Base-by-base conservation (phyloP, 2,329 filamentous ascomycete genomes). In the Fusarium sublunatum region DNA sequence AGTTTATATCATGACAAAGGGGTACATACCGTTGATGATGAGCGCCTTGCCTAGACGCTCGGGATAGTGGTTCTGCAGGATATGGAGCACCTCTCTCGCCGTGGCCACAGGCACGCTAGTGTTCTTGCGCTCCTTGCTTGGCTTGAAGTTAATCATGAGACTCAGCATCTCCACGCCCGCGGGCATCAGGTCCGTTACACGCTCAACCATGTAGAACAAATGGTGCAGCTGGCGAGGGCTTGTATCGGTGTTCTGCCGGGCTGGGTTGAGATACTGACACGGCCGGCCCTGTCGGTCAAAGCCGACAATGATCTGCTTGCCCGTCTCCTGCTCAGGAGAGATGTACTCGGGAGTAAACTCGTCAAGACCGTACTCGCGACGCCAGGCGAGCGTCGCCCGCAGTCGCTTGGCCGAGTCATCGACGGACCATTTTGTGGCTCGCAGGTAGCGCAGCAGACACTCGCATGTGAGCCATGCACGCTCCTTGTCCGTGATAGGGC, bases 61-160 rank as follows among this genome's bases (percentile, higher is more conserved):
- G 0, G 95, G 95, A 74, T 98, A 98, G 79, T 99, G 93, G 66
- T 90, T 93, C 79, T 99, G 95, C 60, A 99, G 82, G 68, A 99
- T 96, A 74, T 89, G 84, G 69, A 99, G 80, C n/a, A 93, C 91
- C 79, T 96, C 89, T 68, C 91, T 88, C 6, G 91, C 92, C 73
- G 91, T 89, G 28, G 85, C 85, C 54, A 97, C 81, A 9, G 87
- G 87, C 8, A 94, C 92, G 26, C 83, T 82, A 13, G 86, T 88
- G 72, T 93, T 92, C 70, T 89, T 86, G 52, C 91, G 87, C 57
- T 83, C 86, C 74, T 90, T 91, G 67, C 88, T 89, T 58, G 89
- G 85, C 77, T 92, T 92, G 82, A 97, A 98, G 79, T 97, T 94
- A 77, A 98, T 93, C 68, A 98, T 81, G 53, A 99, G 83, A 39